Conservation (phyloP, 768 basidiomycete genomes). For the Epithele typhae region DNA sequence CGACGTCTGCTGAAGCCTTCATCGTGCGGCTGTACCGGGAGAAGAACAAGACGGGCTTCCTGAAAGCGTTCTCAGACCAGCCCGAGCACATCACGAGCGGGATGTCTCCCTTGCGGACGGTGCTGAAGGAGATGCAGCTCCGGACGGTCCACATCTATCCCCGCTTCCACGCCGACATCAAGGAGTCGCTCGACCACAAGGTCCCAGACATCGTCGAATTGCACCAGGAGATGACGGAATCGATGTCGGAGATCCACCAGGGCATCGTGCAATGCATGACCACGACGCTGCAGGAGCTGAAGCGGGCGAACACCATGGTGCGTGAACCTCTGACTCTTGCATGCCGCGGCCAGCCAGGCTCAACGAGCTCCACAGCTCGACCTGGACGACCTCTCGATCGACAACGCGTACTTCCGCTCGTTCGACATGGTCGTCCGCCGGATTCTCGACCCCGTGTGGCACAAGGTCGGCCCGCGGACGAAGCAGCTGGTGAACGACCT, state of each 20-base stretch:
- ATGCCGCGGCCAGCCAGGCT: not conserved
- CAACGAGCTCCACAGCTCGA: constrained; percentile 62
- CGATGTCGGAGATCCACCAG: constrained; percentile 90
- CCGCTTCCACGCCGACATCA: constrained; percentile 87
- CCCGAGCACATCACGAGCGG: constrained; percentile 94
- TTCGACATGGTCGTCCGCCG: constrained; percentile 87
- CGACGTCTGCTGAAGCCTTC: constrained; percentile 86
- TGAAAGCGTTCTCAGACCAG: constrained; percentile 97
- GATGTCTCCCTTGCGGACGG: constrained; percentile 84
- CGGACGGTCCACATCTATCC: constrained; percentile 91
- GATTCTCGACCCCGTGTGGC: constrained; percentile 93
- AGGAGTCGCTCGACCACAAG: constrained; percentile 74
- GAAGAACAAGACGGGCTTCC: constrained; percentile 84
- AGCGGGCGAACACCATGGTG: constrained; percentile 77
- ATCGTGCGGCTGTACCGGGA: constrained; percentile 88
- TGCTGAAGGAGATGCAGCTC: constrained; percentile 90
- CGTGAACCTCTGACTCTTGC: constrained; percentile 3
- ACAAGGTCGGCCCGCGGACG: constrained; percentile 90
- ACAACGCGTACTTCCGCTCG: constrained; percentile 90
- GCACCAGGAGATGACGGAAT: constrained; percentile 76
- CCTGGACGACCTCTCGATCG: constrained; percentile 86
- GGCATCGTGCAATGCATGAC: constrained; percentile 95
- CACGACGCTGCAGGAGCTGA: constrained; percentile 82
- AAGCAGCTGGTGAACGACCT: constrained; percentile 90
- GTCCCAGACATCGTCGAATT: constrained; percentile 91